A percentile compares a stretch with the other conserved stretches of the same genome.
phyloP scores from a whole-genome alignment of 306 rosid genomes.

The Fagus sylvatica region DNA sequence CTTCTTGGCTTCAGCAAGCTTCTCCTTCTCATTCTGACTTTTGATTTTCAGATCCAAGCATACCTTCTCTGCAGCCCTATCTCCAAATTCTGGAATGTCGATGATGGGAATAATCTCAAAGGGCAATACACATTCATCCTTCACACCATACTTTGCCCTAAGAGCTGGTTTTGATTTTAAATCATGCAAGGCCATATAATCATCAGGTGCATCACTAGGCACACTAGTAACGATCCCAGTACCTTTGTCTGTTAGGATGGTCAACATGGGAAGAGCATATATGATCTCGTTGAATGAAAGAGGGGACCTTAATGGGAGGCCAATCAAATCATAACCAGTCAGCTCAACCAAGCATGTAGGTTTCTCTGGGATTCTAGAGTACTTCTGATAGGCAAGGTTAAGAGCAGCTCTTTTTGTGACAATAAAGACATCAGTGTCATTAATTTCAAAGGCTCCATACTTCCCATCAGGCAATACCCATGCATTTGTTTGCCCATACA shows the following conservation, averaged over 20 bases:
- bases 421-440: conserved; percentile 73
- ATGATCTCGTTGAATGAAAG: conserved; percentile 66
- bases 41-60: conserved; percentile 80
- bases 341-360: conserved; percentile 77
- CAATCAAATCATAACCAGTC: conserved; percentile 84
- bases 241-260: conserved; percentile 90
- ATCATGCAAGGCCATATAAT: conserved; percentile 89
- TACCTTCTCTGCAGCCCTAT: conserved; percentile 78
- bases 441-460: conserved; percentile 88
- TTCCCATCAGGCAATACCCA: conserved; percentile 96
- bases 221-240: conserved; percentile 96
- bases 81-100: conserved; percentile 72
- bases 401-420: conserved; percentile 74
- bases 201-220: conserved; percentile 97
- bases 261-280: conserved; percentile 94
- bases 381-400: conserved; percentile 84
- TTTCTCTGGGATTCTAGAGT: conserved; percentile 64
- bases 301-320: conserved; percentile 85
- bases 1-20: conserved; percentile 92
- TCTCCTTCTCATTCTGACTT: conserved; percentile 92
- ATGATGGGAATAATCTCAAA: conserved; percentile 85
- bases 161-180: conserved; percentile 72
- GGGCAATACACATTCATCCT: conserved; percentile 91
- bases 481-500: conserved; percentile 98
- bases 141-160: conserved; percentile 74